Evolutionary conservation across 345 rosid genomes (phyloP).

Genomic region (Eucalyptus sideroxylon): DNA sequence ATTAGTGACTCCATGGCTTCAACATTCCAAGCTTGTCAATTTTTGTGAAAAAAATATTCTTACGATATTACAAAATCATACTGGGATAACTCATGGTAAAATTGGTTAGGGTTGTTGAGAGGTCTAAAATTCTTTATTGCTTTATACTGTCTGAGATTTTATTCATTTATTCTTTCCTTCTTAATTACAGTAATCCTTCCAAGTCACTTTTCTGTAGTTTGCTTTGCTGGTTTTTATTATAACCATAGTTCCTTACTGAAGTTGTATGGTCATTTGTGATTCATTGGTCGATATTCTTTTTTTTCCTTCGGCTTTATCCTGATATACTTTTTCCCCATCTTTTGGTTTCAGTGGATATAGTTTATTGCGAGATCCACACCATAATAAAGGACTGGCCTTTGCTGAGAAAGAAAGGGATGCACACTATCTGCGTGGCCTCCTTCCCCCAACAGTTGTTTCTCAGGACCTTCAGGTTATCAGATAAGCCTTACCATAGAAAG

Average conservation of each 20-base stretch:
- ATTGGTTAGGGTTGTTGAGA: background rate
- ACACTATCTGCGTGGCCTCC: conserved; percentile 90
- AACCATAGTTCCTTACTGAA: background rate
- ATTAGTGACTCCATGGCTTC: background rate
- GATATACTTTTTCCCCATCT: background rate
- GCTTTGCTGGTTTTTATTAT: background rate
- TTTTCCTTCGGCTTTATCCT: background rate
- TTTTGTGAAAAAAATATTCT: background rate
- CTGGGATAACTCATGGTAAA: background rate
- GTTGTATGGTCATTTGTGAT: background rate
- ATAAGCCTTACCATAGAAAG: background rate
- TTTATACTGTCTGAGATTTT: background rate
- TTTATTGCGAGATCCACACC: conserved; percentile 94
- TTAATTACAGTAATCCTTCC: background rate
- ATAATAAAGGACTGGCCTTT: conserved; percentile 96
- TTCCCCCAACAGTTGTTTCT: conserved; percentile 75
- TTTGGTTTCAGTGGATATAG: conserved; percentile 61
- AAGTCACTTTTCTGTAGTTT: background rate
- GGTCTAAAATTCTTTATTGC: background rate
- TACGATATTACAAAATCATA: background rate
- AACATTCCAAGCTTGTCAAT: background rate
- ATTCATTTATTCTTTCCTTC: background rate
- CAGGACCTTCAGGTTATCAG: conserved; percentile 78
- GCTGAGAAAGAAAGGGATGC: conserved; percentile 73
- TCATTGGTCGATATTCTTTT: background rate